Conservation (phyloP, 139 green algal species). For the Astrephomene gubernaculifera region DNA sequence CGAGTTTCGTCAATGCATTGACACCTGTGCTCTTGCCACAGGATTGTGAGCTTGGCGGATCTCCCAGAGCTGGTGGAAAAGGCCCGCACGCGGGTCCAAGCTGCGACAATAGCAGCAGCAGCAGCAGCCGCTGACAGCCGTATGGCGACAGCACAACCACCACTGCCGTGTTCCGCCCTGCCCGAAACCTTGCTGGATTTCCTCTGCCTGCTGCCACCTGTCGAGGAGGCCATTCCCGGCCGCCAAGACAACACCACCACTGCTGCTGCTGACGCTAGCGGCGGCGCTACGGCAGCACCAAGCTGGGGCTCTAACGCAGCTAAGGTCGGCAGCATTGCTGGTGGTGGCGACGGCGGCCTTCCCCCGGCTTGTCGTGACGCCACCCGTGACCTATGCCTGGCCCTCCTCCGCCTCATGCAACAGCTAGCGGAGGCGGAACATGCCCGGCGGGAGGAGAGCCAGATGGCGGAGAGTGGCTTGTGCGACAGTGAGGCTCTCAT, state of each 20-base stretch:
- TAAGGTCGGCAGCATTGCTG: too few species aligned
- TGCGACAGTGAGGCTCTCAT: conserved; percentile 26
- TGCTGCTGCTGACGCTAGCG: background rate
- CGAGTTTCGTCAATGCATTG: too few species aligned
- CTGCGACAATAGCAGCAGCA: background rate
- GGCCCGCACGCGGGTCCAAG: background rate
- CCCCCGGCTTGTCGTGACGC: background rate
- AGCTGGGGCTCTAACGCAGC: too few species aligned
- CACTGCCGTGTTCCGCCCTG: too few species aligned
- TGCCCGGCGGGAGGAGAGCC: background rate
- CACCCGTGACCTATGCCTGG: background rate
- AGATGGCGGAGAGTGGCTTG: background rate
- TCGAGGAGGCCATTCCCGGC: conserved; percentile 1
- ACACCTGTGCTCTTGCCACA: background rate
- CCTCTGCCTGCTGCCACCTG: conserved; percentile 10
- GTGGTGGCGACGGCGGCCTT: background rate
- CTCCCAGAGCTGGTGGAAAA: background rate
- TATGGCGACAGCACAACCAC: background rate
- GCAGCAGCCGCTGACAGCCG: background rate
- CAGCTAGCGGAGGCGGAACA: conserved; percentile 8
- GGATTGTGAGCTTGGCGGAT: background rate
- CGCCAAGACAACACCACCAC: background rate
- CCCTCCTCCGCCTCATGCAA: conserved; percentile 30
- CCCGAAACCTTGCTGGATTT: conserved; percentile 14
- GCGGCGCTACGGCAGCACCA: too few species aligned